These are phyloP conservation scores for Chondrus crispus DNA, from an alignment of 23 red algal genomes.

Conservation along the genomic window DNA sequence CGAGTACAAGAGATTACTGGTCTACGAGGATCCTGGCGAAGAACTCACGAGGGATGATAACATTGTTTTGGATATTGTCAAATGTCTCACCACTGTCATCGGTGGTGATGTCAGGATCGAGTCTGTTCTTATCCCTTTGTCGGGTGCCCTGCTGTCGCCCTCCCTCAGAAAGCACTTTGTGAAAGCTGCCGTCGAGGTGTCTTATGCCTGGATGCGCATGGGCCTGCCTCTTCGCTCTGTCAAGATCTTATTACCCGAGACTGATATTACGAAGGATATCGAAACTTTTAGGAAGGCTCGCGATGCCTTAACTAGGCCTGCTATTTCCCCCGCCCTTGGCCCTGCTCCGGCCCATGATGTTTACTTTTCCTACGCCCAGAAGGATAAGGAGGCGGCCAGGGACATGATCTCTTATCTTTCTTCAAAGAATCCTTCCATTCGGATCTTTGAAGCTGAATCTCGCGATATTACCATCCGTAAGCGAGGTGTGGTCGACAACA, in stretches of 20 bases:
- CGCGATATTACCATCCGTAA: constrained; percentile 68
- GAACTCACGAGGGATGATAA: constrained; percentile 83
- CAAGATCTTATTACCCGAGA: constrained; percentile 87
- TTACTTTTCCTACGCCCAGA: constrained; percentile 74
- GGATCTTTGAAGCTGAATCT: constrained; percentile 69
- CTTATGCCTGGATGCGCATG: constrained; percentile 84
- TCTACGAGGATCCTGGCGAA: constrained; percentile 89
- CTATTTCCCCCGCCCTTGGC: neutral
- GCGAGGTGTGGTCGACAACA: constrained; percentile 74
- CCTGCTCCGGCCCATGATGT: constrained; percentile 45
- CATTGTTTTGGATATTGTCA: constrained; percentile 78
- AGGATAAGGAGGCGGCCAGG: constrained; percentile 64
- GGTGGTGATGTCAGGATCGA: constrained; percentile 80
- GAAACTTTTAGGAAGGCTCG: constrained; percentile 61
- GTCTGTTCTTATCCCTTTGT: constrained; percentile 74
- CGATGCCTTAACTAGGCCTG: constrained; percentile 9
- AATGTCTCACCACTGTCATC: constrained; percentile 84
- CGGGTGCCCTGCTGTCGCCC: constrained; percentile 68
- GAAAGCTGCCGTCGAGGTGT: constrained; percentile 79
- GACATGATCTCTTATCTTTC: constrained; percentile 78
- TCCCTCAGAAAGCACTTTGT: constrained; percentile 84
- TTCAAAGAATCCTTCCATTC: constrained; percentile 61
- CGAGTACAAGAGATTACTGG: constrained; percentile 90
- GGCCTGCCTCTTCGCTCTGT: constrained; percentile 79
- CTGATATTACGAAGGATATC: constrained; percentile 83